Conservation (phyloP, 345 rosid genomes). For the Eucalyptus erythrocorys region DNA sequence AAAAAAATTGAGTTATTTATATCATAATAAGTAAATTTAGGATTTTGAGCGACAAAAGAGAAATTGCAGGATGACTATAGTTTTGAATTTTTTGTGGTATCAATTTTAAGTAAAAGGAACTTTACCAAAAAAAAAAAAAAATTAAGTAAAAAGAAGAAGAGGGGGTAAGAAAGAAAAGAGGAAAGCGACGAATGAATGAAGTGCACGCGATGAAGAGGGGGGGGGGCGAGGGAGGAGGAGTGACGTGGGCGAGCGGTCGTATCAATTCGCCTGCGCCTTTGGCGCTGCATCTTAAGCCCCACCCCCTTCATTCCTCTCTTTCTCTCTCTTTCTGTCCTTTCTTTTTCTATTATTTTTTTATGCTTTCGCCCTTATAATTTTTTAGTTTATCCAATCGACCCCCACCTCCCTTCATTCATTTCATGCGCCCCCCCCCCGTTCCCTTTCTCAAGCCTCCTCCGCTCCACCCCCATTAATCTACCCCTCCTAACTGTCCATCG, state of each 20-base stretch:
- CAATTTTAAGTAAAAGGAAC: not conserved
- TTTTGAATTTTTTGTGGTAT: too few species aligned
- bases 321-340: not conserved
- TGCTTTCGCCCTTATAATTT: not conserved
- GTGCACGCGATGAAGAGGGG: not conserved
- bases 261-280: conserved; percentile 13
- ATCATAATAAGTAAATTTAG: too few species aligned
- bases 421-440: not conserved
- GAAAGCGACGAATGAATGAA: not conserved
- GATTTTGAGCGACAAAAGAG: too few species aligned
- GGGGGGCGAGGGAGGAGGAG: not conserved
- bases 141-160: not conserved
- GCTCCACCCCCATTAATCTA: not conserved
- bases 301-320: not conserved
- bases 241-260: not conserved
- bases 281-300: conserved; percentile 12
- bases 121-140: too few species aligned
- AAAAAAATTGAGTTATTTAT: too few species aligned
- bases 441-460: not conserved
- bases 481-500: not conserved
- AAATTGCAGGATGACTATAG: too few species aligned
- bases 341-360: not conserved
- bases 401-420: not conserved
- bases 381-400: not conserved
- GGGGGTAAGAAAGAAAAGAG: not conserved